Percentiles rank a stretch among this genome's conserved stretches.
phyloP scores from a whole-genome alignment of 192 early-diverging fungal genomes.

The Dissophora ornata region DNA sequence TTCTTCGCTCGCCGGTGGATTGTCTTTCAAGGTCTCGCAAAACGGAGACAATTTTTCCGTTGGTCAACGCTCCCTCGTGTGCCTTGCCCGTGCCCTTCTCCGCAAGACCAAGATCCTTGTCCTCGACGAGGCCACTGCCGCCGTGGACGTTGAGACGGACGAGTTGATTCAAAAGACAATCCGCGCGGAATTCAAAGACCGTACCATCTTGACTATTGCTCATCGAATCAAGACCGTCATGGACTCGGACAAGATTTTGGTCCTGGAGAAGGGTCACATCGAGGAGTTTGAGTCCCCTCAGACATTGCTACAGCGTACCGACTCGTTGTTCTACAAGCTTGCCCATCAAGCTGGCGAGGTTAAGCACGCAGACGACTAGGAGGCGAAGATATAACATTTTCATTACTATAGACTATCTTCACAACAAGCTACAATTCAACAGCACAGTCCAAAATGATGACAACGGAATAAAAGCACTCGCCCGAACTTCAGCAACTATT shows the following conservation, averaged over 20 bases:
- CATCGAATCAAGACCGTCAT: conserved; percentile 89
- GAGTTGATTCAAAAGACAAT: conserved; percentile 88
- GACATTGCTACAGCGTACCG: conserved; percentile 42
- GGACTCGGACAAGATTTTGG: conserved; percentile 86
- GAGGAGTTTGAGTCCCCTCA: conserved; percentile 78
- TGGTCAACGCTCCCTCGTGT: conserved; percentile 79
- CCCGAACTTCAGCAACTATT: too few species aligned
- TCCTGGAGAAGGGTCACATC: conserved; percentile 58
- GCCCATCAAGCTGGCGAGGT: conserved; percentile 60
- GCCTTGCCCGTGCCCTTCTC: conserved; percentile 76
- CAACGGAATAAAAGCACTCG: too few species aligned
- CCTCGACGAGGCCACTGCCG: conserved; percentile 62
- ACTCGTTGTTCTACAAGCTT: conserved; percentile 58
- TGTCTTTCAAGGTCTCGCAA: conserved; percentile 77
- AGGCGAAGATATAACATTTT: not conserved
- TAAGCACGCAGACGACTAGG: not conserved
- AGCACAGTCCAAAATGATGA: not conserved
- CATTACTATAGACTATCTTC: too few species aligned
- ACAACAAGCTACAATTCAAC: too few species aligned
- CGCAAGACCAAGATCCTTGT: conserved; percentile 64
- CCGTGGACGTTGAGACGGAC: conserved; percentile 89
- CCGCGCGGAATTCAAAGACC: conserved; percentile 75
- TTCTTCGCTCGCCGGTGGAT: conserved; percentile 66
- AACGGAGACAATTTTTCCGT: conserved; percentile 87
- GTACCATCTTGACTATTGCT: conserved; percentile 90